These are phyloP conservation scores for Neobulgaria alba DNA, from an alignment of 2,329 filamentous ascomycete genomes.

Conservation along the genomic window DNA sequence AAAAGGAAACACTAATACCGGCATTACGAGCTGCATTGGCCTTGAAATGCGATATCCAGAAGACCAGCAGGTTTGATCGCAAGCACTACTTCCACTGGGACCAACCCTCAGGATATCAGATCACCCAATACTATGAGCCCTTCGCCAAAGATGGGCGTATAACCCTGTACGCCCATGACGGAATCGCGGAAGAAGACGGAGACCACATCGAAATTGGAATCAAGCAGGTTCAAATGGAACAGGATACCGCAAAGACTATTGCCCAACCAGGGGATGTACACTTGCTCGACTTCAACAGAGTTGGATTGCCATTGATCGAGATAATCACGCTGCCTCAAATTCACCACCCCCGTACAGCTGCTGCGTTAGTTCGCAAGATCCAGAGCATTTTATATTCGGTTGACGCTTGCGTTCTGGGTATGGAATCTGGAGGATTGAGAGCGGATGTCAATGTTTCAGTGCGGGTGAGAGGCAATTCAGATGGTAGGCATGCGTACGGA, in stretches of 20 bases:
- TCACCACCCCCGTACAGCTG: slow-evolving; percentile 77
- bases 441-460: slow-evolving; percentile 96
- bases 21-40: slow-evolving; percentile 85
- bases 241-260: slow-evolving; percentile 93
- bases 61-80: slow-evolving; percentile 76
- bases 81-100: slow-evolving; percentile 99
- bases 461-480: slow-evolving; percentile 37
- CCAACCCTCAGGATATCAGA: slow-evolving; percentile 92
- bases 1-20: slow-evolving; percentile 73
- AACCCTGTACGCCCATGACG: slow-evolving; percentile 65
- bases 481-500: slow-evolving; percentile 40
- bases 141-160: slow-evolving; percentile 64
- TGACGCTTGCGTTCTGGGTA: slow-evolving; percentile 79
- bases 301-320: slow-evolving; percentile 84
- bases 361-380: slow-evolving; percentile 81
- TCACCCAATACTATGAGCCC: slow-evolving; percentile 86
- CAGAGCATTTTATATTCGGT: slow-evolving; percentile 72
- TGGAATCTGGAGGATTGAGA: slow-evolving; percentile 85
- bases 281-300: slow-evolving; percentile 88
- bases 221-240: slow-evolving; percentile 92
- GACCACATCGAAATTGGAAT: slow-evolving; percentile 68
- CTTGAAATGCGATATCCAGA: slow-evolving; percentile 70
- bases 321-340: slow-evolving; percentile 90
- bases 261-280: slow-evolving; percentile 65
- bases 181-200: slow-evolving; percentile 67